Evolutionary conservation across 495 filamentous ascomycete species (phyloP), one percentile per base, ranked within the genome.

Genomic region (Trichoderma virens): DNA sequence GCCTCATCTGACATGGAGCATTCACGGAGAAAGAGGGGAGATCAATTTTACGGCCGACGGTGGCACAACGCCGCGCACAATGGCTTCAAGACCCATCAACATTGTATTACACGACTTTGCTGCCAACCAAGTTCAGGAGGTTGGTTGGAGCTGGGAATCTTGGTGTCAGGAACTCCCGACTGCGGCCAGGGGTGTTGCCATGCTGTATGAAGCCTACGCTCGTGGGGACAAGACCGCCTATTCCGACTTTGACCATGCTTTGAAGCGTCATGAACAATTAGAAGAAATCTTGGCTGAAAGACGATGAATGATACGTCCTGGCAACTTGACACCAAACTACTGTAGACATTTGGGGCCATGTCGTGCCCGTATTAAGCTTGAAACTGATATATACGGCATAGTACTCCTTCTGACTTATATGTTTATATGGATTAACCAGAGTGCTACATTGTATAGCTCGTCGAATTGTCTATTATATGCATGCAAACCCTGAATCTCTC

Each of bases 11-110:
- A 67, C 76, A 20, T 88, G 85, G 86, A 73, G 68, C 0, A 82
- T 88, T 56, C 74, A 77, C 39, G 82, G 84, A 51, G 75, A 79
- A 31, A 80, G 77, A 65, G 85, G 84, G 6, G 82, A 85, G 71
- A 79, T 87, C 74, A 76, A 1, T 73, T 74, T 0, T 63, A 56
- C 9, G 66, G 34, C 34, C 34, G 34, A 38, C 5, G 34, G 34
- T 11, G 34, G 34, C 34, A 38, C 34, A 38, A 38, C 34, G 5
- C 34, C 34, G 34, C 34, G 34, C 5, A 38, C 34, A 5, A 38
- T 67, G 0, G 65, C 71, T 1, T 74, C 74, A 9, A n/a, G 82
- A 18, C 72, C 79, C 38, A 65, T 73, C 18, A 72, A 72, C 18
- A 72, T 86, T 8, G 70, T 78, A 61, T 41, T 85, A 13, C 74